phyloP scores from a whole-genome alignment of 2,329 filamentous ascomycete species.

The Arthrobotrys iridis region DNA sequence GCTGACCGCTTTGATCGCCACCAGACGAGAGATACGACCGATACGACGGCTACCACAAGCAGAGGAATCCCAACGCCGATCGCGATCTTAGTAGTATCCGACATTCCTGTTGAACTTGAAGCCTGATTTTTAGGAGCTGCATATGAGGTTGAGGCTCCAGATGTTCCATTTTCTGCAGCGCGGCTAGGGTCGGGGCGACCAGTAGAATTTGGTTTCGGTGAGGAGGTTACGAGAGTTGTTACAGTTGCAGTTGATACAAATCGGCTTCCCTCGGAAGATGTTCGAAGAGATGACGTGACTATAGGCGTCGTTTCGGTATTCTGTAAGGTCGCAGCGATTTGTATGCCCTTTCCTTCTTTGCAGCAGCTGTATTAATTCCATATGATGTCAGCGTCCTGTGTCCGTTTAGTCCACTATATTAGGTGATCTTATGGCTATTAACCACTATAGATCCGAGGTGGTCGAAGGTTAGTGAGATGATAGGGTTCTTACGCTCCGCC shows the following conservation, averaged over 20 bases:
- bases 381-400: no score
- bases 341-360: not conserved
- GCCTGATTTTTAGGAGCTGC: no score
- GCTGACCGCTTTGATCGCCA: no score
- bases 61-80: not conserved
- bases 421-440: not conserved
- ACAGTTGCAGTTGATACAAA: not conserved
- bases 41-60: constrained; percentile 55
- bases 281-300: not conserved
- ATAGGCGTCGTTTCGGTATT: no score
- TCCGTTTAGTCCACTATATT: no score
- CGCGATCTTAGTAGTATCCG: not conserved
- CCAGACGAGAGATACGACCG: not conserved
- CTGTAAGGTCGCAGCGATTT: constrained; percentile 4
- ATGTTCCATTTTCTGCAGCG: not conserved
- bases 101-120: not conserved
- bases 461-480: not conserved
- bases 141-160: not conserved
- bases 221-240: no score
- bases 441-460: not conserved
- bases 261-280: no score
- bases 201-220: not conserved
- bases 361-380: not conserved
- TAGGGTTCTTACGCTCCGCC: constrained; percentile 11
- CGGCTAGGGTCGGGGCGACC: not conserved